A percentile compares a stretch with the other conserved stretches of the same genome.
Conservation (phyloP, 2,329 filamentous ascomycete genomes). For the Pseudogymnoascus sp. region DNA sequence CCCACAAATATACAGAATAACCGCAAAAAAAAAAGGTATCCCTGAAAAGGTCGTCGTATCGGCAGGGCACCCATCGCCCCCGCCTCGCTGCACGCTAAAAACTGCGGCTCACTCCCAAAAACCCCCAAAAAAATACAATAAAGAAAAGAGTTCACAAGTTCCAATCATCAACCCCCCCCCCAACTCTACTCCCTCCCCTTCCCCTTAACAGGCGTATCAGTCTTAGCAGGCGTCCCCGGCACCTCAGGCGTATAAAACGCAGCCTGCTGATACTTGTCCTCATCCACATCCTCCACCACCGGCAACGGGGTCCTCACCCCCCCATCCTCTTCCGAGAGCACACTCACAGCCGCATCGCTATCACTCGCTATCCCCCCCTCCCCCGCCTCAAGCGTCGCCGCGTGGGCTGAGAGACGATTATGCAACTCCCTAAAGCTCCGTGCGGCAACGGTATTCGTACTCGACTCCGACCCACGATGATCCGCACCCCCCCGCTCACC, state of each 20-base stretch:
- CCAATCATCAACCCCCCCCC: too few species aligned
- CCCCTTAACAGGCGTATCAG: not conserved
- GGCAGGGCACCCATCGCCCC: not conserved
- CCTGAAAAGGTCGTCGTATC: not conserved
- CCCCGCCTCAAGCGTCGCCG: constrained; percentile 36
- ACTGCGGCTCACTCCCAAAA: not conserved
- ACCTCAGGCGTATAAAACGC: constrained; percentile 26
- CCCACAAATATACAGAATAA: not conserved
- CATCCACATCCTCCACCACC: constrained; percentile 35
- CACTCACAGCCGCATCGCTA: constrained; percentile 45
- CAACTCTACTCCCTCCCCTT: not conserved
- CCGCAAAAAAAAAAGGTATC: not conserved
- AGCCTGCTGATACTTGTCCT: constrained; percentile 20
- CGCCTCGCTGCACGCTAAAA: not conserved
- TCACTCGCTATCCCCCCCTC: constrained; percentile 44
- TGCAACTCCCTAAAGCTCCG: constrained; percentile 57
- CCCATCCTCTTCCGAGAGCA: constrained; percentile 50
- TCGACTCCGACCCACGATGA: constrained; percentile 56
- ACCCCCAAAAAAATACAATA: not conserved
- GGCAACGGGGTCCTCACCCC: constrained; percentile 49
- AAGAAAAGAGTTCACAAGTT: not conserved
- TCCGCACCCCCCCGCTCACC: constrained; percentile 12
- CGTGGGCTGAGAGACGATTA: constrained; percentile 49
- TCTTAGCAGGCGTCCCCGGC: not conserved
- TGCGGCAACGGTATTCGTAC: constrained; percentile 58